Evolutionary conservation across 352 stramenopile species (phyloP).

Genomic region (Phytophthora syringae): DNA sequence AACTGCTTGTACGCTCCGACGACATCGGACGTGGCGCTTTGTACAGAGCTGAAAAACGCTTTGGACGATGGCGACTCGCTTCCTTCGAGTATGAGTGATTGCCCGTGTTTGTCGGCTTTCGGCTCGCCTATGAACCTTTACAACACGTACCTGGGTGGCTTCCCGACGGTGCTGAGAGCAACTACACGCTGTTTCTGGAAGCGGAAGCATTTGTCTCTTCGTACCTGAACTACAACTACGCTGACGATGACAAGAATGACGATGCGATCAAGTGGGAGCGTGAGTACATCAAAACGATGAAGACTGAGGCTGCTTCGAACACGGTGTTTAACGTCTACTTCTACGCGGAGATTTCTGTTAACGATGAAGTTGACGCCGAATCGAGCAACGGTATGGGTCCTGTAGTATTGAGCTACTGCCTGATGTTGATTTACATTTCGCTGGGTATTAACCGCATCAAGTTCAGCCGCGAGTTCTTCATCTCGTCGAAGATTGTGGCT

Average conservation of each 20-base stretch:
- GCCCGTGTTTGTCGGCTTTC: slow-evolving; percentile 64
- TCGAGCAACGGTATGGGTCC: slow-evolving; percentile 57
- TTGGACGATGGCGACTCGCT: slow-evolving; percentile 47
- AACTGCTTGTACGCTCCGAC: slow-evolving; percentile 66
- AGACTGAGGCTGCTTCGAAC: slow-evolving; percentile 47
- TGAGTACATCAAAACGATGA: slow-evolving; percentile 62
- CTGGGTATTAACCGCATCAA: slow-evolving; percentile 71
- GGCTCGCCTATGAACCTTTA: slow-evolving; percentile 77
- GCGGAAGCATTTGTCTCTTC: slow-evolving; percentile 57
- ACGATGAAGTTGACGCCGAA: slow-evolving; percentile 66
- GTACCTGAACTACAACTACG: slow-evolving; percentile 70
- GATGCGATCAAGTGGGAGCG: slow-evolving; percentile 64
- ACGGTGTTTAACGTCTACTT: slow-evolving; percentile 63
- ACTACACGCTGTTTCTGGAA: slow-evolving; percentile 59
- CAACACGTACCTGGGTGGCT: slow-evolving; percentile 67
- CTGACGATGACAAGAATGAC: slow-evolving; percentile 53
- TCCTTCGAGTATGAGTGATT: slow-evolving; percentile 64
- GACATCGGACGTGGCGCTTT: slow-evolving; percentile 58
- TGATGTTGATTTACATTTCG: slow-evolving; percentile 77
- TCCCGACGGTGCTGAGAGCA: slow-evolving; percentile 55
- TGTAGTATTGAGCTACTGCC: slow-evolving; percentile 56
- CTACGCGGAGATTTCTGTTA: slow-evolving; percentile 62
- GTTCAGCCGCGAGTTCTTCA: slow-evolving; percentile 53
- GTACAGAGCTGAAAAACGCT: slow-evolving; percentile 44
- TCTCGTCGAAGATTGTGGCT: slow-evolving; percentile 61